Percentiles rank a stretch among this genome's conserved stretches.
phyloP scores from a whole-genome alignment of 2,329 filamentous ascomycete genomes.

The Xylariaceae sp. region DNA sequence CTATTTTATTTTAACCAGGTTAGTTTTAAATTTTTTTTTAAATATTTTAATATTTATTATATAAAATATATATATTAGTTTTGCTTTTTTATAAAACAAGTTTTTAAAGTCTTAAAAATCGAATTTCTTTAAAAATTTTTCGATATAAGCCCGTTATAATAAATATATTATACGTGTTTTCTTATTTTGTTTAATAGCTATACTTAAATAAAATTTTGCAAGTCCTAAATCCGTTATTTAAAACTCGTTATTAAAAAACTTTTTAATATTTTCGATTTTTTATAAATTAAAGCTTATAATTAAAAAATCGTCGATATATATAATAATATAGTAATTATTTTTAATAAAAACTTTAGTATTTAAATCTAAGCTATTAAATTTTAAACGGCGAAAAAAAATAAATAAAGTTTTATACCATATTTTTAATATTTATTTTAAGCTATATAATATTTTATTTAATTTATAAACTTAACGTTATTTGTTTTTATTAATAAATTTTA shows the following conservation, averaged over 20 bases:
- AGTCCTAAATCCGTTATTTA: too few relatives aligned
- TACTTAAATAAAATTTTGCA: not conserved
- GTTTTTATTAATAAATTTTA: slow-evolving; percentile 1
- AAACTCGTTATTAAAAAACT: too few relatives aligned
- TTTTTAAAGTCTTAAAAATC: not conserved
- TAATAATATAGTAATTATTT: slow-evolving; percentile 5
- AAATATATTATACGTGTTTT: not conserved
- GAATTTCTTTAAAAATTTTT: not conserved
- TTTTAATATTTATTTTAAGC: slow-evolving; percentile 6
- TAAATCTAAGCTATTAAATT: not conserved
- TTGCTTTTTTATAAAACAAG: not conserved
- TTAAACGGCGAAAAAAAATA: slow-evolving; percentile 1
- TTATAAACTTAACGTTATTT: slow-evolving; percentile 1
- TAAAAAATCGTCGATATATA: slow-evolving; percentile 13
- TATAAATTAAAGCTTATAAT: slow-evolving; percentile 6
- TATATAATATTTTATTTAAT: slow-evolving; percentile 5
- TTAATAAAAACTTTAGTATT: slow-evolving; percentile 1
- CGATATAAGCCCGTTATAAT: not conserved
- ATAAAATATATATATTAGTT: not conserved
- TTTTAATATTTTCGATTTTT: slow-evolving; percentile 3
- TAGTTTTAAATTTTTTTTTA: not conserved
- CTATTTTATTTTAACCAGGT: not conserved
- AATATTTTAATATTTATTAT: not conserved
- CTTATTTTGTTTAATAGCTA: not conserved
- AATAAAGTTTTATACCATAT: slow-evolving; percentile 2